Evolutionary conservation across 192 early-diverging fungal genomes (phyloP).

Genomic region (Haplosporangium gracile): DNA sequence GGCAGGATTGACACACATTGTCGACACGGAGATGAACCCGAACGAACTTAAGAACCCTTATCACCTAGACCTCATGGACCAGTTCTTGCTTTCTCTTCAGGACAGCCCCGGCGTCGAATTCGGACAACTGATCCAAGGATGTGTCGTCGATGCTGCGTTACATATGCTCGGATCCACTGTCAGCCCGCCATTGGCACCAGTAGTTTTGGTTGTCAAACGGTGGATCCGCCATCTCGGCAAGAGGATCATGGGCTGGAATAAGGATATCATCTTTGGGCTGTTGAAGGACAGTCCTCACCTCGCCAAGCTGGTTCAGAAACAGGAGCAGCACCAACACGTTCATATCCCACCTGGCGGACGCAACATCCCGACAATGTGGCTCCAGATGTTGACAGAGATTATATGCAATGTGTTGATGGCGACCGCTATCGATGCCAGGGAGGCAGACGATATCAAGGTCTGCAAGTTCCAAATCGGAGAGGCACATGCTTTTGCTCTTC

Average conservation of each 20-base stretch:
- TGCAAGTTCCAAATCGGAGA: constrained; percentile 49
- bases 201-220: constrained; percentile 38
- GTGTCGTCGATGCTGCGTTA: constrained; percentile 31
- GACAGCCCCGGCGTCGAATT: constrained; percentile 48
- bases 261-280: constrained; percentile 37
- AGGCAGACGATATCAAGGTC: constrained; percentile 31
- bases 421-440: constrained; percentile 40
- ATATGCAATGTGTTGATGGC: constrained; percentile 53
- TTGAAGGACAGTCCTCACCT: constrained; percentile 29
- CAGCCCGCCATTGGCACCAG: constrained; percentile 30
- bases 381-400: constrained; percentile 44
- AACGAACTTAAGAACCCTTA: constrained; percentile 50
- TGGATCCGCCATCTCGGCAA: constrained; percentile 54
- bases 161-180: constrained; percentile 21
- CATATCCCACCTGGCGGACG: constrained; percentile 14
- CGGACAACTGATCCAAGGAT: constrained; percentile 45
- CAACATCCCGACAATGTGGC: constrained; percentile 31
- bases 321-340: constrained; percentile 33
- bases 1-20: constrained; percentile 42
- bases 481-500: constrained; percentile 32
- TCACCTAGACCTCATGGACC: constrained; percentile 51
- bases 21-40: constrained; percentile 47
- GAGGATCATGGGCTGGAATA: constrained; percentile 36
- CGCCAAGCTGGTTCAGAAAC: constrained; percentile 27
- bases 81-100: constrained; percentile 34